Evolutionary conservation across 176 grass and related monocot genomes (phyloP).

Genomic region (Carex parvula): DNA sequence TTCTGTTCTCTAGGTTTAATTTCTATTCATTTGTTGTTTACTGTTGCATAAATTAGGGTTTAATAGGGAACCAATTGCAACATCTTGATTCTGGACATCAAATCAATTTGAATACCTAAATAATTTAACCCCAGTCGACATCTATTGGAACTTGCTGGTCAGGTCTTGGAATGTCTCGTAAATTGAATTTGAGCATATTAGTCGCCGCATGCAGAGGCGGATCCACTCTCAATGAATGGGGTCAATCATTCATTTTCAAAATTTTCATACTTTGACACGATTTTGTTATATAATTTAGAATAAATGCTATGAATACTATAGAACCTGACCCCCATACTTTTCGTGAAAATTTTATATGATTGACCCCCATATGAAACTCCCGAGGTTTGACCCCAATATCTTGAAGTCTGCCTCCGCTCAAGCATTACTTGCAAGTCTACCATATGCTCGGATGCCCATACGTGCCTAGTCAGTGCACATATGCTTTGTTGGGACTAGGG

Average conservation of each 20-base stretch:
- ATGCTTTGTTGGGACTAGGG: background rate
- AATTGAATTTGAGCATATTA: background rate
- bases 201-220: no score
- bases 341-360: no score
- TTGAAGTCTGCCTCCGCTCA: no score
- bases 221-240: no score
- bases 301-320: no score
- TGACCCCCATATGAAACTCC: no score
- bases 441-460: background rate
- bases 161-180: background rate
- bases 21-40: slow-evolving; percentile 4
- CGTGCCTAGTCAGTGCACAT: background rate
- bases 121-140: background rate
- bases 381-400: no score
- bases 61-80: background rate
- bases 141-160: background rate
- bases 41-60: background rate
- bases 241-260: no score
- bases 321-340: no score
- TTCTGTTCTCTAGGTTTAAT: background rate
- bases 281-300: no score
- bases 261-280: no score
- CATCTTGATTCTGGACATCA: background rate
- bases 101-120: background rate
- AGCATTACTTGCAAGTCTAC: no score